Conservation (phyloP, 2,329 filamentous ascomycete genomes). For the Talaromyces funiculosus region DNA sequence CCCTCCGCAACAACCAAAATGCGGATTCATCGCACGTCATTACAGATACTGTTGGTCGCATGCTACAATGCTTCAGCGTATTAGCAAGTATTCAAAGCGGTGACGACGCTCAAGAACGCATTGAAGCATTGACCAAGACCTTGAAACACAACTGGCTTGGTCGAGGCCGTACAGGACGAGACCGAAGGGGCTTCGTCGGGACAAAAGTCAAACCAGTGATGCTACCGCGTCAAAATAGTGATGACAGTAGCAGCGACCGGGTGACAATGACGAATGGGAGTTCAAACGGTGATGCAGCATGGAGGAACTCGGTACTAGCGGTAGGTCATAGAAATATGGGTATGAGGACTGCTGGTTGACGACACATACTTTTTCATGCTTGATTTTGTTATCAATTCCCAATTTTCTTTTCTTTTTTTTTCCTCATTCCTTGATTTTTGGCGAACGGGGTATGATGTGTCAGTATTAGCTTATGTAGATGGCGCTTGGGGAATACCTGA, state of each 20-base stretch:
- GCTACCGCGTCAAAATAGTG: constrained; percentile 16
- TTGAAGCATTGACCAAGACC: constrained; percentile 77
- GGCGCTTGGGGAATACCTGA: constrained; percentile 11
- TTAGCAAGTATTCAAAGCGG: constrained; percentile 68
- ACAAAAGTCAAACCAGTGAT: constrained; percentile 42
- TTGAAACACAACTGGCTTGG: constrained; percentile 97
- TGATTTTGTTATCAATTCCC: neutral
- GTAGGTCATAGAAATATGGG: constrained; percentile 2
- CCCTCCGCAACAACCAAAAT: constrained; percentile 27
- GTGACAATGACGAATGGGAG: constrained; percentile 10
- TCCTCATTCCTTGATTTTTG: neutral
- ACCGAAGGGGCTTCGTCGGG: constrained; percentile 84
- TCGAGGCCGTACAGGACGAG: constrained; percentile 78
- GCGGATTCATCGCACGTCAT: constrained; percentile 61
- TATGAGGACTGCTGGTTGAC: constrained; percentile 4
- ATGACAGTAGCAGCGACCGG: constrained; percentile 20
- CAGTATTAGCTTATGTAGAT: neutral
- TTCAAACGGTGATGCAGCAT: neutral
- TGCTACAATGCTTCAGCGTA: constrained; percentile 94
- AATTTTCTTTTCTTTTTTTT: neutral
- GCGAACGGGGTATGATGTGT: neutral
- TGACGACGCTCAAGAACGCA: constrained; percentile 69
- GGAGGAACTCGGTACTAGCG: neutral
- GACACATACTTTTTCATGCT: too few species aligned
- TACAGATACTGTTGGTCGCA: constrained; percentile 87